Evolutionary conservation across 2,329 filamentous ascomycete species (phyloP), one percentile per base, ranked within the genome.

Genomic region (Ophiosphaerella korrae): DNA sequence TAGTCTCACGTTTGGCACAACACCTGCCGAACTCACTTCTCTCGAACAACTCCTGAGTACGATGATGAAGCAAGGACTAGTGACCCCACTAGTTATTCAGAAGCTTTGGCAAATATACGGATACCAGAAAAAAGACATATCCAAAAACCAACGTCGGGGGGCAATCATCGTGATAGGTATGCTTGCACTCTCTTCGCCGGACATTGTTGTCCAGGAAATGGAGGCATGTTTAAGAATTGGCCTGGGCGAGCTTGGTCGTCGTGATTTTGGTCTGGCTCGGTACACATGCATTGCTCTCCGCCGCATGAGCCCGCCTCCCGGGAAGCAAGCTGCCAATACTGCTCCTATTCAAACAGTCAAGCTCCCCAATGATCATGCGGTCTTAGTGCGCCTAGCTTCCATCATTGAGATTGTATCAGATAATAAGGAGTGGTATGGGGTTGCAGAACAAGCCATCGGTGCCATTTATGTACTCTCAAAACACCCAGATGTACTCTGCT

Each of bases 81-180:
- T 99, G 55, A 88, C 90, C 1, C 91, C 95, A 16, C 79, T 88
- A 1, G 93, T 99, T 42, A 83, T 97, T 42, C 83, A 88, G 45
- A 99, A 97, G 77, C 80, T 99, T 5, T 99, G 95, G 94, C 92
- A 96, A 68, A 92, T 99, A 3, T 99, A 99, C 68, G 91, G 93
- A 34, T 88, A 97, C 38, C 92, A 96, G 68, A 94, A 88, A 77
- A 72, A 64, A 54, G 92, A 97, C 50, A 97, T 97, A 38, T 97
- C 94, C 0, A 88, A 87, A 64, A 93, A 87, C 2, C 94, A 97
- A 73, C 84, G 94, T 55, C 85, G 94, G 37, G 94, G 94, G 23
- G 88, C 94, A 42, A 97, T 99, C 70, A 97, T 99, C 58, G 90
- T 97, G 6, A 81, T 99, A 2, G 93, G 95, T 13, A 99, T 99